Base-by-base conservation (phyloP, 2,329 filamentous ascomycete species). In the Epichloe festucae region DNA sequence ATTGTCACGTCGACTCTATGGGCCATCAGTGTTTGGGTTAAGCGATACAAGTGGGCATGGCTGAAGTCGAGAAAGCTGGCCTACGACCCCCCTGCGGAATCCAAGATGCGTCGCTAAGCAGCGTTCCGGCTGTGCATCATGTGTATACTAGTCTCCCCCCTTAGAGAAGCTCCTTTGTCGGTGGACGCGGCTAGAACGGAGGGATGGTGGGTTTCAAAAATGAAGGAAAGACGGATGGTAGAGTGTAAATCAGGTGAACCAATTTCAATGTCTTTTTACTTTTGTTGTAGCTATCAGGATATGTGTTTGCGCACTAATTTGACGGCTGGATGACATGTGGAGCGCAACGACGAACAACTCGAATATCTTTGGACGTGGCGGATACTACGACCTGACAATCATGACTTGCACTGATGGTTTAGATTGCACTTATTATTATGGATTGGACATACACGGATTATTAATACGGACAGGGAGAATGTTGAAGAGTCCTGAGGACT, bases 21-120 rank as follows among this genome's bases (percentile, higher is more conserved):
- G 67, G 89, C 88, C 52, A 65, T 97, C 64, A 94, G 87, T 70
- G 82, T 98, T 63, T 98, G 90, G 89, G 85, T 97, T 59, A 98
- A 98, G 87, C 84, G 90, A 76, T 98, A 98, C 84, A 98, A 97
- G 83, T 98, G 93, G 93, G 79, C 89, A 55, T 84, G 87, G 65
- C 75, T 98, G 71, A 98, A 98, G 85, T 86, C 89, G 63, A 85
- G 93, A 67, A 95, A 97, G 84, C 75, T 97, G 62, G 77, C 82
- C 62, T 95, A 95, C 75, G 86, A 83, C 68, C 87, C 89, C 57
- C 89, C 89, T 51, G 74, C 76, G 66, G 71, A 70, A 56, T 67
- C 65, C 63, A 72, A 72, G 63, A 63, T 70, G 59, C 76, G 77
- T 65, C 67, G 66, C 62, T 79, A 72, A 71, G 62, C 52, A 60